These are phyloP conservation scores for Apiospora phragmitis DNA, from an alignment of 2,329 filamentous ascomycete species.

Conservation along the genomic window DNA sequence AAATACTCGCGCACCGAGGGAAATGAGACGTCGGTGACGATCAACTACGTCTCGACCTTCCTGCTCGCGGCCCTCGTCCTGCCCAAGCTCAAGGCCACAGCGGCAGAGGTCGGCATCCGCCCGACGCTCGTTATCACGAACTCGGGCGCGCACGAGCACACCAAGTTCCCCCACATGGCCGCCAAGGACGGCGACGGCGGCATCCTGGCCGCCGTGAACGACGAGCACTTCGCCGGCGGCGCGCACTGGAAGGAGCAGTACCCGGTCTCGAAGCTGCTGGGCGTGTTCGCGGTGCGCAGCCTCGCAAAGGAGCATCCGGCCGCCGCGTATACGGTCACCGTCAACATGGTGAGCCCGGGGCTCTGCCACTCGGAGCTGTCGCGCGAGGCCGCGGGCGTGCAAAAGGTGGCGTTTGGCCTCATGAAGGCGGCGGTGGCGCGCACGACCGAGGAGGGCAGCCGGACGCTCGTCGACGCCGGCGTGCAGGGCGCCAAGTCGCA, in stretches of 20 bases:
- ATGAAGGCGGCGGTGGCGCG: conserved; percentile 31
- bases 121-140: conserved; percentile 31
- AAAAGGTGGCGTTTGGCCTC: conserved; percentile 6
- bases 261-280: conserved; percentile 32
- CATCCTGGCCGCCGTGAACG: conserved; percentile 30
- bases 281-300: conserved; percentile 28
- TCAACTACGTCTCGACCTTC: conserved; percentile 55
- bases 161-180: conserved; percentile 28
- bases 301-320: conserved; percentile 20
- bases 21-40: conserved; percentile 48
- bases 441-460: conserved; percentile 47
- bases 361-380: conserved; percentile 49
- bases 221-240: conserved; percentile 1
- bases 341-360: conserved; percentile 55
- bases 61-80: conserved; percentile 50
- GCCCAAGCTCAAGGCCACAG: conserved; percentile 49
- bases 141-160: conserved; percentile 30
- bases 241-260: conserved; percentile 22
- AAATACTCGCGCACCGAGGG: conserved; percentile 39
- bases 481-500: conserved; percentile 41
- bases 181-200: conserved; percentile 22
- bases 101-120: conserved; percentile 18
- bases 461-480: conserved; percentile 42
- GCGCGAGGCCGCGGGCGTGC: conserved; percentile 9
- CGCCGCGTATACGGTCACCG: conserved; percentile 36